Percentiles rank a stretch among this genome's conserved stretches.
Evolutionary conservation across 805 yeast genomes (phyloP).

Genomic region (Yarrowia phangngaensis): DNA sequence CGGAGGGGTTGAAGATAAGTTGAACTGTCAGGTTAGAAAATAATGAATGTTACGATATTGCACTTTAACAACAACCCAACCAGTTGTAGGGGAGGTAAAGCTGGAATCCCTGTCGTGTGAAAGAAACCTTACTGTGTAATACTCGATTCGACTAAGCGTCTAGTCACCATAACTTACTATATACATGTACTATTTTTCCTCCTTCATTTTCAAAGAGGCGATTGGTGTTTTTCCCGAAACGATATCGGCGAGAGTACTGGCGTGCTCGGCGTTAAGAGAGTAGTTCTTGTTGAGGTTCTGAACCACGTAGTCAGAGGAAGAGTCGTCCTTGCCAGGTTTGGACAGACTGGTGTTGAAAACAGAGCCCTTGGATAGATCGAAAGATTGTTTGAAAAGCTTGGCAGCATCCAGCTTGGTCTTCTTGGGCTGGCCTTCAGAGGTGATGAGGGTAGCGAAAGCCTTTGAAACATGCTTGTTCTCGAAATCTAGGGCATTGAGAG

Average conservation of each 20-base stretch:
- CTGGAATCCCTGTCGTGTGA: no score
- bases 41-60: no score
- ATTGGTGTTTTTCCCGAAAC: constrained; percentile 30
- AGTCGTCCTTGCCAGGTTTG: constrained; percentile 14
- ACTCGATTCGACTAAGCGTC: no score
- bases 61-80: no score
- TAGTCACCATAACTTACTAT: constrained; percentile 10
- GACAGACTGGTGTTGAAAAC: constrained; percentile 10
- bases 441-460: constrained; percentile 19
- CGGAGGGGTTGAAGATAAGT: constrained; percentile 11
- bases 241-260: constrained; percentile 20
- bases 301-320: not conserved
- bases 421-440: constrained; percentile 14
- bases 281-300: constrained; percentile 8
- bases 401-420: constrained; percentile 6
- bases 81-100: no score
- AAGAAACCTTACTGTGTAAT: no score
- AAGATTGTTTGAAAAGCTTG: constrained; percentile 6
- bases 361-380: constrained; percentile 6
- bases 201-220: constrained; percentile 27
- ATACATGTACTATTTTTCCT: constrained; percentile 27
- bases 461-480: constrained; percentile 7
- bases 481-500: constrained; percentile 3
- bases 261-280: constrained; percentile 24
- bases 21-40: no score